A percentile compares a stretch with the other conserved stretches of the same genome.
Evolutionary conservation across 306 rosid genomes (phyloP).

Genomic region (Prunus padus): DNA sequence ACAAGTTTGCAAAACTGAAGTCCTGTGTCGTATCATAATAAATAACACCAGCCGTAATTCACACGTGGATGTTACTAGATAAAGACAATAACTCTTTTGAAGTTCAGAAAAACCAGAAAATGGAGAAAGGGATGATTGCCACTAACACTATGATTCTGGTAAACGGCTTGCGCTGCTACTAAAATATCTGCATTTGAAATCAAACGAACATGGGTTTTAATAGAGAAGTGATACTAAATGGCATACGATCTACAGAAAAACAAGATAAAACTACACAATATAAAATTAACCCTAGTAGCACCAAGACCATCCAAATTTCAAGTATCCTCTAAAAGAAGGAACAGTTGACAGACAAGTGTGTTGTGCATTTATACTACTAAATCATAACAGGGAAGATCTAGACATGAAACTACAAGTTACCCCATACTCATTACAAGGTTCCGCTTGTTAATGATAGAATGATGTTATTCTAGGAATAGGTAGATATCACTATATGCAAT

Average conservation of each 20-base stretch:
- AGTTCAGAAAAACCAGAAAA: background rate
- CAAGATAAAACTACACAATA: background rate
- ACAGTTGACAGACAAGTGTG: background rate
- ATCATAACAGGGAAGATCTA: background rate
- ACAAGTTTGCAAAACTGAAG: background rate
- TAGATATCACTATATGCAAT: background rate
- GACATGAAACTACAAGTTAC: background rate
- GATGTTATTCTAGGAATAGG: background rate
- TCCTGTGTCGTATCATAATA: background rate
- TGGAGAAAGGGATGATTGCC: conserved; percentile 8
- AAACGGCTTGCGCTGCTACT: conserved; percentile 71
- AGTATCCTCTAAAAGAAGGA: background rate
- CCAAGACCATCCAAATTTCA: background rate
- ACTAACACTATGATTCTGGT: conserved; percentile 79
- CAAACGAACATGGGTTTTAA: conserved; percentile 24
- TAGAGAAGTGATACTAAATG: background rate
- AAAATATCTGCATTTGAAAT: conserved; percentile 68
- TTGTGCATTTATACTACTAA: background rate
- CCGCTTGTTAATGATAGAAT: background rate
- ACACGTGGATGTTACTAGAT: too few species aligned
- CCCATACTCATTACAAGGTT: too few species aligned
- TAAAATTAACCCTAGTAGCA: background rate
- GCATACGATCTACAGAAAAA: background rate
- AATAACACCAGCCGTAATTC: background rate
- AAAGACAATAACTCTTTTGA: too few species aligned